A percentile compares a stretch with the other conserved stretches of the same genome.
These are phyloP conservation scores for Cicer judaicum DNA, from an alignment of 306 rosid species.

Conservation along the genomic window DNA sequence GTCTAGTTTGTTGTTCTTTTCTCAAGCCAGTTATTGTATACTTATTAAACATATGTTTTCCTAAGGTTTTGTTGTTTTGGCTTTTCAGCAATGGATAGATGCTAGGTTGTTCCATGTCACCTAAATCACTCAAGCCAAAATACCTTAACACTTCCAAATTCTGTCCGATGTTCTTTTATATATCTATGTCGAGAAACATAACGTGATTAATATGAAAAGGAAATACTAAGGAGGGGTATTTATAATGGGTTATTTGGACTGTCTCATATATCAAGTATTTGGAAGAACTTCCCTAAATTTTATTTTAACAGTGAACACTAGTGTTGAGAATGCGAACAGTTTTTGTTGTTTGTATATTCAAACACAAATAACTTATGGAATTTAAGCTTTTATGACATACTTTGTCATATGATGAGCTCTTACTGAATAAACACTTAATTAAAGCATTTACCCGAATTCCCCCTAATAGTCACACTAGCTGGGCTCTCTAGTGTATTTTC, in stretches of 20 bases:
- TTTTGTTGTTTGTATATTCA: background rate
- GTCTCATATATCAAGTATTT: background rate
- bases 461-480: slow-evolving; percentile 5
- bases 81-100: slow-evolving; percentile 13
- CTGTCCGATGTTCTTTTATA: slow-evolving; percentile 1
- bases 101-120: slow-evolving; percentile 6
- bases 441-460: background rate
- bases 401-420: background rate
- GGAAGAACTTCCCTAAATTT: background rate
- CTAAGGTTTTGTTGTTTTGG: background rate
- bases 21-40: too few species aligned
- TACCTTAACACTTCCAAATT: slow-evolving; percentile 9
- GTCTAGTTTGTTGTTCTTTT: too few species aligned
- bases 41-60: too few species aligned
- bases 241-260: background rate
- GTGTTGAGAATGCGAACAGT: background rate
- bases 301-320: background rate
- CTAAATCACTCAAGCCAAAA: background rate
- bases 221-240: background rate
- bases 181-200: slow-evolving; percentile 13
- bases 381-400: background rate
- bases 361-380: background rate
- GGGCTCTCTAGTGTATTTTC: slow-evolving; percentile 29
- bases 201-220: slow-evolving; percentile 35
- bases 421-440: background rate